A percentile compares a stretch with the other conserved stretches of the same genome.
phyloP scores from a whole-genome alignment of 2,329 filamentous ascomycete species.

The Botrytis pseudocinerea region DNA sequence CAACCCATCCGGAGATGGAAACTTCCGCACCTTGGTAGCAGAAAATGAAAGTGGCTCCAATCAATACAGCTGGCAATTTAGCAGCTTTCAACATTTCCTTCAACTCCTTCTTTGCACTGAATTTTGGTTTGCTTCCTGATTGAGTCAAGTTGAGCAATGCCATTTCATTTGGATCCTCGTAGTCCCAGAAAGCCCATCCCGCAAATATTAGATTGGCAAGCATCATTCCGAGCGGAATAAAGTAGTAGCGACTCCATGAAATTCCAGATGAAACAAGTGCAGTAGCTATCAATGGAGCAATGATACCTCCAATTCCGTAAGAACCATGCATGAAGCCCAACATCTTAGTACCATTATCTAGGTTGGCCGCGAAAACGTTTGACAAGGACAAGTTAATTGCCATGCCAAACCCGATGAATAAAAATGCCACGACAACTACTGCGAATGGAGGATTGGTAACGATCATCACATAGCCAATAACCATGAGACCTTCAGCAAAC shows the following conservation, averaged over 20 bases:
- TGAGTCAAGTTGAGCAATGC: conserved; percentile 48
- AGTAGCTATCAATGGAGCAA: conserved; percentile 73
- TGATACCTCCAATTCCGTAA: conserved; percentile 64
- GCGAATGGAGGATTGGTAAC: conserved; percentile 69
- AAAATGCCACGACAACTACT: conserved; percentile 66
- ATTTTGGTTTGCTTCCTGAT: conserved; percentile 37
- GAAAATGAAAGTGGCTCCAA: conserved; percentile 81
- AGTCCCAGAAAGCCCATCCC: conserved; percentile 68
- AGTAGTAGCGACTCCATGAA: conserved; percentile 72
- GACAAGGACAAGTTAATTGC: conserved; percentile 57
- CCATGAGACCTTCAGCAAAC: conserved; percentile 56
- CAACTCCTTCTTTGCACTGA: conserved; percentile 43
- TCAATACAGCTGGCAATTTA: conserved; percentile 58
- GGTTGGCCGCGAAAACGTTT: conserved; percentile 59
- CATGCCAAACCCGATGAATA: conserved; percentile 62
- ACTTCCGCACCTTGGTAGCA: conserved; percentile 85
- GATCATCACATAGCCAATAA: conserved; percentile 64
- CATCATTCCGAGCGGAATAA: conserved; percentile 61
- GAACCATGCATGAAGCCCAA: conserved; percentile 66
- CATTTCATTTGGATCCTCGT: conserved; percentile 58
- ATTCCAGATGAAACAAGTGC: conserved; percentile 62
- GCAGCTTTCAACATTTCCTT: conserved; percentile 48
- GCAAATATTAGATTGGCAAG: conserved; percentile 57
- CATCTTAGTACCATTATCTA: conserved; percentile 54
- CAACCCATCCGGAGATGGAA: conserved; percentile 81